These are phyloP conservation scores for Pyrrhoderma noxium DNA, from an alignment of 1,284 basidiomycete genomes.

Conservation along the genomic window DNA sequence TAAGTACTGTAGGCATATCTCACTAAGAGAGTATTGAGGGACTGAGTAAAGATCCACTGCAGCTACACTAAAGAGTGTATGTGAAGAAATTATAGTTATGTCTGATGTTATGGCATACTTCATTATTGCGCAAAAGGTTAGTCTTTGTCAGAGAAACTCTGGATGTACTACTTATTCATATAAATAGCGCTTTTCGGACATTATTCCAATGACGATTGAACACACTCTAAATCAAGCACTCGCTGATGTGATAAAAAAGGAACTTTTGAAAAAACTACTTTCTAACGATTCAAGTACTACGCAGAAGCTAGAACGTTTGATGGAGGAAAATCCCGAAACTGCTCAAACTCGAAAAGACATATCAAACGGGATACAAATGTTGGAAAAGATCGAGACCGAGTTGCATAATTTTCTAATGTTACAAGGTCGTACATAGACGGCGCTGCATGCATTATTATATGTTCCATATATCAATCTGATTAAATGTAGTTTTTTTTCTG, in stretches of 20 bases:
- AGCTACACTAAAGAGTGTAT: constrained; percentile 13
- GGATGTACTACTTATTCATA: no score
- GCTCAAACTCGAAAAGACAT: constrained; percentile 4
- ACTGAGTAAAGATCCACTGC: neutral
- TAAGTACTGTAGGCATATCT: no score
- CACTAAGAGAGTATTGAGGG: no score
- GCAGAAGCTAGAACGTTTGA: constrained; percentile 4
- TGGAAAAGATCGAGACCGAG: constrained; percentile 10
- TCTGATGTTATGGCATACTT: constrained; percentile 25
- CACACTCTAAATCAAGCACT: constrained; percentile 15
- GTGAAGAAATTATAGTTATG: constrained; percentile 25
- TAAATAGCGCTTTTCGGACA: constrained; percentile 14
- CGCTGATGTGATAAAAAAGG: constrained; percentile 4
- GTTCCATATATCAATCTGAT: no score
- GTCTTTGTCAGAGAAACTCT: no score
- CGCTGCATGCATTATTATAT: no score
- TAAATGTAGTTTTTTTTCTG: no score
- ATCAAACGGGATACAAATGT: neutral
- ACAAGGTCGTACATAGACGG: no score
- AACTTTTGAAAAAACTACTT: constrained; percentile 6
- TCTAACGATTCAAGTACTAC: constrained; percentile 3
- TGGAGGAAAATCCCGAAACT: constrained; percentile 11
- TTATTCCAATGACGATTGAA: constrained; percentile 14
- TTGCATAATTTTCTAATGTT: neutral
- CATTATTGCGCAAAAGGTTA: constrained; percentile 25